phyloP scores from a whole-genome alignment of 495 filamentous ascomycete genomes.

The Aeminium ludgeri region DNA sequence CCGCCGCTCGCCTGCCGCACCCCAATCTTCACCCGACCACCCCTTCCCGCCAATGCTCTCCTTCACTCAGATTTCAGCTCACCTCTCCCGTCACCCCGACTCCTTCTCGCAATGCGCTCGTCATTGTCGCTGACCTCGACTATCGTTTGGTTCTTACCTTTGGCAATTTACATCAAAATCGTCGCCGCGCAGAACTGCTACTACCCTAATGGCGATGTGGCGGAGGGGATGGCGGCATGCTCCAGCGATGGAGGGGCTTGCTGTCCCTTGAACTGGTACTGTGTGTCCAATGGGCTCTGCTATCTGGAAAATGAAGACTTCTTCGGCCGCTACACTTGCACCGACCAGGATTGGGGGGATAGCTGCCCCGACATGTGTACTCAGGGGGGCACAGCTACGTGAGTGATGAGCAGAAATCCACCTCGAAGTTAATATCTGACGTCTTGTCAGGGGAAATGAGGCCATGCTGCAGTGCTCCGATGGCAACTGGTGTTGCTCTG shows the following conservation, averaged over 20 bases:
- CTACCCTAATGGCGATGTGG: constrained; percentile 12
- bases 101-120: no score
- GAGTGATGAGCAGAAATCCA: background rate
- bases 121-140: no score
- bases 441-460: constrained; percentile 5
- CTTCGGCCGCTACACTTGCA: constrained; percentile 13
- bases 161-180: background rate
- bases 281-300: constrained; percentile 11
- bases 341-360: constrained; percentile 10
- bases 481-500: constrained; percentile 8
- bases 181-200: constrained; percentile 11
- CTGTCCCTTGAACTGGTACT: constrained; percentile 13
- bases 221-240: constrained; percentile 4
- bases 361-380: constrained; percentile 10
- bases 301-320: constrained; percentile 3
- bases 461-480: constrained; percentile 10
- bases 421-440: no score
- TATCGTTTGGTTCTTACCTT: background rate
- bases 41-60: no score
- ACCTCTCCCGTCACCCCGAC: no score
- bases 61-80: no score
- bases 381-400: constrained; percentile 2
- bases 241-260: constrained; percentile 2
- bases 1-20: no score
- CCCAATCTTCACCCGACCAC: no score